Evolutionary conservation across 2,329 filamentous ascomycete genomes (phyloP).

Genomic region (Endoconidiophora laricicola): DNA sequence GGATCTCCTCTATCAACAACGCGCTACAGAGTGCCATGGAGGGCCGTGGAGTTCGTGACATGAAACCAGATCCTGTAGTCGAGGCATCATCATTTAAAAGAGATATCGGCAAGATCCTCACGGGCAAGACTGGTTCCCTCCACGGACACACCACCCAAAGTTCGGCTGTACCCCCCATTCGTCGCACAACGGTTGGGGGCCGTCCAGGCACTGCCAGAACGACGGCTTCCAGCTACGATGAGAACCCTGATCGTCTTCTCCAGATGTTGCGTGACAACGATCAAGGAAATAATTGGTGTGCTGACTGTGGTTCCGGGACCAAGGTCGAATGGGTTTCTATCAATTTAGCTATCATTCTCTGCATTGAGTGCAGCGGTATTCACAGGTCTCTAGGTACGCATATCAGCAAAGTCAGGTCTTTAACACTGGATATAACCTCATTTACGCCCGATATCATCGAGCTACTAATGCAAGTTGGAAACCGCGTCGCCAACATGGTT

Average conservation of each 20-base stretch:
- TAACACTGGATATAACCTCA: constrained; percentile 87
- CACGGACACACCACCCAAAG: constrained; percentile 34
- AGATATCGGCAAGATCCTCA: constrained; percentile 84
- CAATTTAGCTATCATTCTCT: constrained; percentile 88
- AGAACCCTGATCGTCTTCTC: constrained; percentile 70
- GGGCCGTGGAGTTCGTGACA: constrained; percentile 46
- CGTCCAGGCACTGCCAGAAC: constrained; percentile 56
- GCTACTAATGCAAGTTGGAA: constrained; percentile 76
- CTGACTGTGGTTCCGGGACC: constrained; percentile 76
- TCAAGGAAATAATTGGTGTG: constrained; percentile 83
- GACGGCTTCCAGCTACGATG: constrained; percentile 57
- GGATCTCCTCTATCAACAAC: constrained; percentile 95
- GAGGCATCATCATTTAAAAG: constrained; percentile 45
- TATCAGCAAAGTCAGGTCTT: constrained; percentile 89
- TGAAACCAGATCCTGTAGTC: constrained; percentile 23
- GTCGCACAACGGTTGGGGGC: constrained; percentile 83
- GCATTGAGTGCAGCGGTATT: constrained; percentile 95
- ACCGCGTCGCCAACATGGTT: constrained; percentile 87
- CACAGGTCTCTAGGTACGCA: constrained; percentile 92
- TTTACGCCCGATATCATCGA: constrained; percentile 97
- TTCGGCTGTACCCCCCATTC: constrained; percentile 43
- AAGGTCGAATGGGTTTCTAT: constrained; percentile 99
- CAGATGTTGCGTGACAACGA: constrained; percentile 79
- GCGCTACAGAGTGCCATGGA: constrained; percentile 92
- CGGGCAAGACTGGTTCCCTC: constrained; percentile 72